Conservation (phyloP, 441 rosid species). For the Corymbia citriodora region DNA sequence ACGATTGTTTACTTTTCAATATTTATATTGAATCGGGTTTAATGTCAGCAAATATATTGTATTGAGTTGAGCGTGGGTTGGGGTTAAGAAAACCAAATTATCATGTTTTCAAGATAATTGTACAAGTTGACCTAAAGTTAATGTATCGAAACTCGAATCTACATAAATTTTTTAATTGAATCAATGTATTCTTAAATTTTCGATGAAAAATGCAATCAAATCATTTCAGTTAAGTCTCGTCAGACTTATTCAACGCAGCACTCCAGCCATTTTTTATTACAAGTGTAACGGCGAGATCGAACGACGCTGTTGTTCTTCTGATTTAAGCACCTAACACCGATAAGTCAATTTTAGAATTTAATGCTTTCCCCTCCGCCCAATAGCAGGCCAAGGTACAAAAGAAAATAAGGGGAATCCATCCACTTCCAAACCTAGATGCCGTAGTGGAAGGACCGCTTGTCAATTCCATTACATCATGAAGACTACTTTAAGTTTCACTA, state of each 20-base stretch:
- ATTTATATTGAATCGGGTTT: neutral
- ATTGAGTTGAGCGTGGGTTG: neutral
- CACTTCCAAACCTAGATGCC: too few species aligned
- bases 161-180: neutral
- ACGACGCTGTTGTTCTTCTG: neutral
- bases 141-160: neutral
- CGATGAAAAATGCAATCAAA: neutral
- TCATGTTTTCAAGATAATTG: neutral
- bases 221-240: neutral
- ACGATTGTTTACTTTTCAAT: too few species aligned
- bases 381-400: neutral
- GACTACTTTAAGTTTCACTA: too few species aligned
- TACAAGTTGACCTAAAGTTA: neutral
- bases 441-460: too few species aligned
- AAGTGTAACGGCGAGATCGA: neutral
- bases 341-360: neutral
- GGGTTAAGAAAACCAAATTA: neutral
- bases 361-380: neutral
- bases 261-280: too few species aligned
- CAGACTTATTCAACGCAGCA: neutral
- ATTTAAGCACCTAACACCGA: neutral
- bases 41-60: neutral
- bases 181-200: neutral
- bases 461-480: too few species aligned
- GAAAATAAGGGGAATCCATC: too few species aligned